These are phyloP conservation scores for Annona squamosa DNA, from an alignment of 164 flowering plant genomes.

Conservation along the genomic window DNA sequence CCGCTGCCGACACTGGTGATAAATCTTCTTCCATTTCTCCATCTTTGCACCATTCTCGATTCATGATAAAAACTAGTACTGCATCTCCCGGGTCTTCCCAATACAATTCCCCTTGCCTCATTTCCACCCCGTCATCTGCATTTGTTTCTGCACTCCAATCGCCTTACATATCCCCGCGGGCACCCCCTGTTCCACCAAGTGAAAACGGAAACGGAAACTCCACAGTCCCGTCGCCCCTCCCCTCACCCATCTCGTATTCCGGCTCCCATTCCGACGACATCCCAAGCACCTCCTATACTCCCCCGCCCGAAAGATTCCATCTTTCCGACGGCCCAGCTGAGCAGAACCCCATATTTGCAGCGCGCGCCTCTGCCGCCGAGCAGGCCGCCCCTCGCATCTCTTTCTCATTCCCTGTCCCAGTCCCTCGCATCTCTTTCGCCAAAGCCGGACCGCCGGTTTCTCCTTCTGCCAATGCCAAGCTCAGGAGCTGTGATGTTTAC, in stretches of 20 bases:
- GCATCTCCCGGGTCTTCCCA: constrained; percentile 49
- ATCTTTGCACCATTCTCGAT: constrained; percentile 22
- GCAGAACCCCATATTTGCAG: constrained; percentile 40
- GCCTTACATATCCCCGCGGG: constrained; percentile 85
- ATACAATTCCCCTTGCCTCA: constrained; percentile 60
- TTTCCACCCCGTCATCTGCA: constrained; percentile 84
- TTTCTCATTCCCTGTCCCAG: constrained; percentile 78
- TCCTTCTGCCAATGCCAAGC: constrained; percentile 58
- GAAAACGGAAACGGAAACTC: constrained; percentile 3
- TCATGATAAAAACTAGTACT: constrained; percentile 10
- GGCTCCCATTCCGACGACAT: constrained; percentile 71
- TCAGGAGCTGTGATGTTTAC: constrained; percentile 88
- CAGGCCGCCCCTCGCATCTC: constrained; percentile 60
- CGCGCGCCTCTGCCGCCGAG: constrained; percentile 36
- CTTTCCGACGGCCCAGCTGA: constrained; percentile 48
- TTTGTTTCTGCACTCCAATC: constrained; percentile 88
- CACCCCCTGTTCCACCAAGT: constrained; percentile 20
- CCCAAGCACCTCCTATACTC: constrained; percentile 88
- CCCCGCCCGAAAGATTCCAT: constrained; percentile 68
- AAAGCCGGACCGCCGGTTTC: constrained; percentile 56
- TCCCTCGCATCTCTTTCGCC: constrained; percentile 68
- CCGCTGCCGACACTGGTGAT: constrained; percentile 20
- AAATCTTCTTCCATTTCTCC: constrained; percentile 17
- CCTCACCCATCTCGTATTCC: constrained; percentile 39
- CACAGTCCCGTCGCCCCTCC: constrained; percentile 15